Base-by-base conservation (phyloP, 495 filamentous ascomycete genomes). In the Darksidea phi region DNA sequence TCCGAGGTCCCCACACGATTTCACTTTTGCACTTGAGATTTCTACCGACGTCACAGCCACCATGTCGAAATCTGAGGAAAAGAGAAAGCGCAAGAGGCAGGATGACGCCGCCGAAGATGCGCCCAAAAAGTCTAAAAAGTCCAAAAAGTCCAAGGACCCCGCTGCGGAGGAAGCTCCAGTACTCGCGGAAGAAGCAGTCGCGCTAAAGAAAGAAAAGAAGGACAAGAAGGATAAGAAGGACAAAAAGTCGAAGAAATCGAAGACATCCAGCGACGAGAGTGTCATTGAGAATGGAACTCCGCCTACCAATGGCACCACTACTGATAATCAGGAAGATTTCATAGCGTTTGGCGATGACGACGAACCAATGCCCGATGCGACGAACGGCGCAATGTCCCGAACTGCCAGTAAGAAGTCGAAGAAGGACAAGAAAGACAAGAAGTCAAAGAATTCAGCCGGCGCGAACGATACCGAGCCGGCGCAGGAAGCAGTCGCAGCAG, bases 351-450 rank as follows among this genome's bases (percentile, higher is more conserved):
- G 15, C 47, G 15, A 51, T 28, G n/a, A 45, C 47, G 15, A 51
- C 46, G 6, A 45, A 34, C 25, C 41, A 4, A 50, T 38, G 23
- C 8, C 11, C 20, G 28, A 32, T 32, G 28, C 4, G 28, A 32
- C 10, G 28, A 32, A 32, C 28, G 28, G 28, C 3, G 10, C 28
- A 32, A 32, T 32, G 4, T 32, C 28, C 28, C 28, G 28, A 32
- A 32, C 3, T 6, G 41, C 41, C 41, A 43, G 28, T 13, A 43
- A 43, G 13, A 54, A 37, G 34, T 13, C 54, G 42, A 10, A 54
- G 20, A 13, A 28, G 56, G 36, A 71, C 71, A 61, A 67, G 70
- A 50, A 57, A 56, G 54, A 70, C 36, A 38, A 15, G 15, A 15
- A 8, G 8, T 8, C 36, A 38, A 38, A 38, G 15, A 38, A 15